Conservation (phyloP, 2,329 filamentous ascomycete genomes). For the Orbilia ellipsospora region DNA sequence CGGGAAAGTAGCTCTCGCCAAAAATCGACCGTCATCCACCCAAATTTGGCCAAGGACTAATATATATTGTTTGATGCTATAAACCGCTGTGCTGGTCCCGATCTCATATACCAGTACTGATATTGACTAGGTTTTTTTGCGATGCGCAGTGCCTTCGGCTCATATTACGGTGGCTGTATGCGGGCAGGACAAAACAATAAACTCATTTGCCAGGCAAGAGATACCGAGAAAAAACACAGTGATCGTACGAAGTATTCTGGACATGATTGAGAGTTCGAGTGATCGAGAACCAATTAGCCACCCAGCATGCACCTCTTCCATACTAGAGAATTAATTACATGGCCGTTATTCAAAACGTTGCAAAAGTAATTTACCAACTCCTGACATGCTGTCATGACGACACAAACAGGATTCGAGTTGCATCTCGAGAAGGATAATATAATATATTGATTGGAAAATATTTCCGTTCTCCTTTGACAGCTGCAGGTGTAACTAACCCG, state of each 20-base stretch:
- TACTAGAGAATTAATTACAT: too few relatives aligned
- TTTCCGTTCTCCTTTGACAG: conserved; percentile 15
- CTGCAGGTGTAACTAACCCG: neutral
- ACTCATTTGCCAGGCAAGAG: conserved; percentile 4
- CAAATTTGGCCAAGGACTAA: conserved; percentile 21
- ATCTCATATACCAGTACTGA: neutral
- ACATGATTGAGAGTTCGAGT: neutral
- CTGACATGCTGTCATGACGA: conserved; percentile 6
- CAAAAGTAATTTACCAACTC: conserved; percentile 6
- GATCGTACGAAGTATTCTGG: too few relatives aligned
- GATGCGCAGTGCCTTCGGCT: neutral
- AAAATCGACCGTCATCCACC: conserved; percentile 20
- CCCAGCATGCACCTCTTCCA: neutral
- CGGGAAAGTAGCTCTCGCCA: conserved; percentile 23
- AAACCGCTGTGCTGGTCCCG: too few relatives aligned
- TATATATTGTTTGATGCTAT: conserved; percentile 15
- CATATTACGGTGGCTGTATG: conserved; percentile 12
- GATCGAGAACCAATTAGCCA: neutral
- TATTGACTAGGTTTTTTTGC: neutral
- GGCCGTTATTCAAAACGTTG: conserved; percentile 1
- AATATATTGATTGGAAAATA: neutral
- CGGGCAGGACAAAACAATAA: conserved; percentile 2
- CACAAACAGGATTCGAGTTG: conserved; percentile 19
- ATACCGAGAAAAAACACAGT: neutral
- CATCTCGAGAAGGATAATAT: conserved; percentile 9